Percentiles rank a stretch among this genome's conserved stretches.
Conservation (phyloP, 306 rosid species). For the Quercus berberidifolia region DNA sequence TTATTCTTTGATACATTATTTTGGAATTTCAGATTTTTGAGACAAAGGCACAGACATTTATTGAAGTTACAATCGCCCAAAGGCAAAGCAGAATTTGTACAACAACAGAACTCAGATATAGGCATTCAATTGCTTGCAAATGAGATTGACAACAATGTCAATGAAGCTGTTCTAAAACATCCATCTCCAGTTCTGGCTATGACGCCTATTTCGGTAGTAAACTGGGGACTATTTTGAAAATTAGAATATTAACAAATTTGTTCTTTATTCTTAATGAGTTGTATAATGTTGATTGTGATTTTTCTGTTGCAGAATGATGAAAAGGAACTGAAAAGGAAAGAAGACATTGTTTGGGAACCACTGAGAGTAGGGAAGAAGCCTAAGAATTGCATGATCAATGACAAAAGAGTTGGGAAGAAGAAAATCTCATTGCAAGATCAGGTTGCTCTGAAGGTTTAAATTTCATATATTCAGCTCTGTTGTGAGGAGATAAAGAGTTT, state of each 20-base stretch:
- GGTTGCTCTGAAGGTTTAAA: constrained; percentile 32
- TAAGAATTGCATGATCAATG: constrained; percentile 9
- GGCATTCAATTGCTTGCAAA: constrained; percentile 5
- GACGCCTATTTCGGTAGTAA: not conserved
- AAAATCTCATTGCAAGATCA: constrained; percentile 34
- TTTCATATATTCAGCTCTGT: not conserved
- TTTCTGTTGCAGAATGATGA: constrained; percentile 18
- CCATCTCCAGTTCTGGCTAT: not conserved
- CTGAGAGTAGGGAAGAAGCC: constrained; percentile 28
- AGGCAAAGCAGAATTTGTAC: constrained; percentile 17
- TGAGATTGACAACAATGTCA: constrained; percentile 15
- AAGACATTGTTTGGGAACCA: constrained; percentile 20
- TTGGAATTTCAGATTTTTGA: constrained; percentile 47
- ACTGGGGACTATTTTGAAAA: constrained; percentile 1
- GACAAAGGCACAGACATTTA: constrained; percentile 32
- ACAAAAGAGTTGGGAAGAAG: constrained; percentile 30
- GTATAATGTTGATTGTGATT: not conserved
- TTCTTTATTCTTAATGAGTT: not conserved
- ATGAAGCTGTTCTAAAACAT: constrained; percentile 17
- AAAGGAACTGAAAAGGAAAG: constrained; percentile 2
- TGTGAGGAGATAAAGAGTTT: not conserved
- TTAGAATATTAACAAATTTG: not conserved
- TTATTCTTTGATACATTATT: not conserved
- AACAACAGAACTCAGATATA: constrained; percentile 14
- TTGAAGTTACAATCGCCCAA: constrained; percentile 20